These are phyloP conservation scores for Powellomyces hirtus DNA, from an alignment of 192 early-diverging fungal species.

Conservation along the genomic window DNA sequence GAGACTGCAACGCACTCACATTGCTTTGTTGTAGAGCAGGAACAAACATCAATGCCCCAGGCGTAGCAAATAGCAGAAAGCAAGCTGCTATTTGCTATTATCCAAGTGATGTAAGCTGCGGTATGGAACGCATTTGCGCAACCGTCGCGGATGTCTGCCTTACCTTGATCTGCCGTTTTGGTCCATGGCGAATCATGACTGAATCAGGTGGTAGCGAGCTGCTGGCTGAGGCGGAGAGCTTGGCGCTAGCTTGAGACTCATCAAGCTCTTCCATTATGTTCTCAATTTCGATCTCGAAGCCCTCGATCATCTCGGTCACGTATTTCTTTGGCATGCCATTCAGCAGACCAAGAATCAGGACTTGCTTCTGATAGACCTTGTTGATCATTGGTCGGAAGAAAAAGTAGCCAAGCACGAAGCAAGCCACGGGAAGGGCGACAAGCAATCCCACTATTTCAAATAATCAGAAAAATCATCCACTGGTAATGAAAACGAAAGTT, in stretches of 20 bases:
- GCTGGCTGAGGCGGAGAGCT: background rate
- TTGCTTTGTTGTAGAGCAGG: slow-evolving; percentile 9
- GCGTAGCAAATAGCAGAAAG: background rate
- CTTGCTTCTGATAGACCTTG: background rate
- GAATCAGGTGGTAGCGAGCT: background rate
- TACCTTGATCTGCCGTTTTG: slow-evolving; percentile 12
- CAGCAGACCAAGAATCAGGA: slow-evolving; percentile 11
- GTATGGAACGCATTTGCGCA: background rate
- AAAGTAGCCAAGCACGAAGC: slow-evolving; percentile 2
- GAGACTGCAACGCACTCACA: too few species aligned
- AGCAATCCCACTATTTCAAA: slow-evolving; percentile 7
- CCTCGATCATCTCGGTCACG: slow-evolving; percentile 25
- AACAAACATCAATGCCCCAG: slow-evolving; percentile 13
- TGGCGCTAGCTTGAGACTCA: background rate
- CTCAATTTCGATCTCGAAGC: slow-evolving; percentile 58
- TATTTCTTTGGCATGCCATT: background rate
- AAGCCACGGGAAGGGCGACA: slow-evolving; percentile 7
- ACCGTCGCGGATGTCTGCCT: too few species aligned
- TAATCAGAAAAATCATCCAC: background rate
- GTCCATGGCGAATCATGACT: slow-evolving; percentile 9
- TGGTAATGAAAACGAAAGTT: background rate
- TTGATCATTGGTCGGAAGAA: slow-evolving; percentile 16
- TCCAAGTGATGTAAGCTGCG: too few species aligned
- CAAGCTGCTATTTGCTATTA: background rate
- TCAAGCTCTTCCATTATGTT: slow-evolving; percentile 24